phyloP scores from a whole-genome alignment of 495 filamentous ascomycete species.

The Pyrenula massariospora region DNA sequence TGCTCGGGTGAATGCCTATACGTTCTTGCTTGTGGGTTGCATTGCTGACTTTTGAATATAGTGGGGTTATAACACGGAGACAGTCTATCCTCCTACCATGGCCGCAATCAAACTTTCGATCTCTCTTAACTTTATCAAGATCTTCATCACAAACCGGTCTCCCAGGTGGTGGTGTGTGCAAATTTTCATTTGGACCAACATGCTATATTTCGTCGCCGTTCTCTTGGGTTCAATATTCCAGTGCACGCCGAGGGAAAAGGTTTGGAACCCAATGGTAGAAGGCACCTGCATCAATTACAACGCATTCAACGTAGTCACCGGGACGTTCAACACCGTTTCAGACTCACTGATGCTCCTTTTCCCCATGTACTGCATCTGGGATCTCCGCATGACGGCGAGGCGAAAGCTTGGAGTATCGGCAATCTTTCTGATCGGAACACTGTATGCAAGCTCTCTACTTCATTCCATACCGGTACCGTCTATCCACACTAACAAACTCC shows the following conservation, averaged over 20 bases:
- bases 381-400: slow-evolving; percentile 20
- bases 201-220: neutral
- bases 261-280: slow-evolving; percentile 3
- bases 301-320: slow-evolving; percentile 16
- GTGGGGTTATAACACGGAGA: neutral
- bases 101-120: neutral
- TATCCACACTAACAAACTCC: neutral
- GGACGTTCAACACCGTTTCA: slow-evolving; percentile 22
- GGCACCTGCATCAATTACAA: slow-evolving; percentile 21
- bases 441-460: neutral
- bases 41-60: neutral
- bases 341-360: slow-evolving; percentile 23
- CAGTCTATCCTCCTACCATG: neutral
- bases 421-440: neutral
- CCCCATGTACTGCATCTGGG: slow-evolving; percentile 22
- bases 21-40: neutral
- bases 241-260: neutral
- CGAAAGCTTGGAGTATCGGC: slow-evolving; percentile 13
- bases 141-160: neutral
- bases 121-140: neutral
- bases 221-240: neutral
- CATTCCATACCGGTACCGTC: neutral
- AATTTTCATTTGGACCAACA: neutral
- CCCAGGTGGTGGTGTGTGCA: neutral
- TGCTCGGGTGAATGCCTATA: neutral